Conservation (phyloP, 768 basidiomycete genomes). For the Pleurotus eryngii region DNA sequence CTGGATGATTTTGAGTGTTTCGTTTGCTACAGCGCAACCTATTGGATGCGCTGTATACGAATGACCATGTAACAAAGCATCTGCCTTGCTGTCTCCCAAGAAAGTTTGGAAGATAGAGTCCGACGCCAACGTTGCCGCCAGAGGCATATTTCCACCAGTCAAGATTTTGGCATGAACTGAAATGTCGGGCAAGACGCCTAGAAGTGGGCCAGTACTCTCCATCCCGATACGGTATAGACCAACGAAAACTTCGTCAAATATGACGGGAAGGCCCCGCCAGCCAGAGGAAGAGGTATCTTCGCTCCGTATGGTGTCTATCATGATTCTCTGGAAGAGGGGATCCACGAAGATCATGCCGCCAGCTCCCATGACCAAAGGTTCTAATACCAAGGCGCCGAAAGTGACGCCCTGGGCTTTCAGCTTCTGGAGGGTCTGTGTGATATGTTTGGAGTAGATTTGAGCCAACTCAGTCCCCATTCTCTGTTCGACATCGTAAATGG, state of each 20-base stretch:
- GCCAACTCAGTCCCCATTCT: constrained; percentile 66
- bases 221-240: constrained; percentile 88
- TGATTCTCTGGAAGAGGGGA: constrained; percentile 88
- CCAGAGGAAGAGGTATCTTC: constrained; percentile 26
- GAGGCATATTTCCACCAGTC: constrained; percentile 88
- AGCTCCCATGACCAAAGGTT: constrained; percentile 91
- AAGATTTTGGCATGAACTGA: constrained; percentile 91
- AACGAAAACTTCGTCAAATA: constrained; percentile 95
- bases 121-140: constrained; percentile 81
- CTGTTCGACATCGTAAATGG: constrained; percentile 60
- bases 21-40: constrained; percentile 88
- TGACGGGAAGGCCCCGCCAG: constrained; percentile 79
- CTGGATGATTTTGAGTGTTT: constrained; percentile 68
- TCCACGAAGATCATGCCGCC: constrained; percentile 98
- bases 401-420: constrained; percentile 39
- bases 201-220: constrained; percentile 56
- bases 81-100: constrained; percentile 67
- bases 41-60: constrained; percentile 94
- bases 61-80: constrained; percentile 91
- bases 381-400: constrained; percentile 79
- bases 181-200: constrained; percentile 81
- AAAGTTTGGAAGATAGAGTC: constrained; percentile 81
- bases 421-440: constrained; percentile 47
- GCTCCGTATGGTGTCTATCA: constrained; percentile 78
- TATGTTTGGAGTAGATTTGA: constrained; percentile 54